Evolutionary conservation across 768 basidiomycete genomes (phyloP), one percentile per base, ranked within the genome.

Genomic region (Lactarius psammicola): DNA sequence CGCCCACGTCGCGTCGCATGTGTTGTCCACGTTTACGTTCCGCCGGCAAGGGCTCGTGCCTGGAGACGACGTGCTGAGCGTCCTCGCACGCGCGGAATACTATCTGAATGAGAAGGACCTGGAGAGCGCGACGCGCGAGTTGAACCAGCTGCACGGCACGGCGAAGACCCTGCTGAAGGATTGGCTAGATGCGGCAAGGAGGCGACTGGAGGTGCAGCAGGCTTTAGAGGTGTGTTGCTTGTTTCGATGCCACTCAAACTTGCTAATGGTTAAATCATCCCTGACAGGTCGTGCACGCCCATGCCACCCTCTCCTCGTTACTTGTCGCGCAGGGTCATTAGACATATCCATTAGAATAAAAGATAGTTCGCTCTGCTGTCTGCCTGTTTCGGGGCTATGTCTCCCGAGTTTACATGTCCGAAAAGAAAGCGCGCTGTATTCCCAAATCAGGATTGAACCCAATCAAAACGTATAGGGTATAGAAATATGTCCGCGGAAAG

Each of bases 91-190:
- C 56, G 95, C 95, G 6, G 93, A 97, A 78, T 87, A 90, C 74
- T 85, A 92, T 75, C 76, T 98, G 73, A 88, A 88, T 66, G 92
- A 95, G 79, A 95, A 97, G 81, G 94, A 98, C 73, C 77, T 99
- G 65, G 96, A 95, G 70, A 82, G 80, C 69, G 96, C 96, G 23
- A 80, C 95, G 40, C 82, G 96, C 62, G 95, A 98, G 77, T 80
- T 98, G 33, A 99, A 98, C 75, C 90, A 94, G 76, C 78, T 99
- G 62, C 85, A 81, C 38, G 96, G 95, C 2, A 86, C 90, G 65
- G 90, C 90, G 18, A 90, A 87, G 76, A 74, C 82, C 60, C 74
- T 96, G 53, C 71, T 92, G 60, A 78, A 81, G 40, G 96, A 98
- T 76, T 99, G 96, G 97, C 78, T 99, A 46, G 86, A 87, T 70